Evolutionary conservation across 345 rosid species (phyloP).

Genomic region (Corymbia maculata): DNA sequence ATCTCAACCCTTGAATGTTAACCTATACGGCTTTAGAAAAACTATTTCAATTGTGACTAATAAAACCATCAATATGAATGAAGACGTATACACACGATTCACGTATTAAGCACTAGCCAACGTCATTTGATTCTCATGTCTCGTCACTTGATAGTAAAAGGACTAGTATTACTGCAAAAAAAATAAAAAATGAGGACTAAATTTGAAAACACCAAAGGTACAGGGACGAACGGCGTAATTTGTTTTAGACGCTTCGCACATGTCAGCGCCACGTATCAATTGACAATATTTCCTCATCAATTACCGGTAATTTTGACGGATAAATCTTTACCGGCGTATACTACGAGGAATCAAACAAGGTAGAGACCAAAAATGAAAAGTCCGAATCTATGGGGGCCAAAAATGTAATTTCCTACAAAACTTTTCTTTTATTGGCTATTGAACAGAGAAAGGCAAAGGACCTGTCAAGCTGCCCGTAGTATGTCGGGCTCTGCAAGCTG

Average conservation of each 20-base stretch:
- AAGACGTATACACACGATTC: background rate
- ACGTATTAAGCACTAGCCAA: background rate
- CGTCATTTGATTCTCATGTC: background rate
- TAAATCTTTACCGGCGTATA: background rate
- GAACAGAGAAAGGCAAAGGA: background rate
- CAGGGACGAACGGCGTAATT: background rate
- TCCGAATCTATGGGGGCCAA: background rate
- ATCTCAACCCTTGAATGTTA: background rate
- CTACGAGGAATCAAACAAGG: background rate
- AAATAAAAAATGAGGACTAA: background rate
- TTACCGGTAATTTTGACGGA: background rate
- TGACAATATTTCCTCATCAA: background rate
- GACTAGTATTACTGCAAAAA: no score
- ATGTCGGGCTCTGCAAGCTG: conserved; percentile 7
- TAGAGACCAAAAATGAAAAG: background rate
- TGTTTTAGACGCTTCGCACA: background rate
- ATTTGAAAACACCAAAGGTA: background rate
- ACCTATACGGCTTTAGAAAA: background rate
- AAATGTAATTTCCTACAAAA: background rate
- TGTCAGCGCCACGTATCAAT: background rate
- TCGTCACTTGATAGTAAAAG: no score
- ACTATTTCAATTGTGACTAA: background rate
- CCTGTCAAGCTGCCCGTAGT: conserved; percentile 8
- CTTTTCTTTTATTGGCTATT: background rate
- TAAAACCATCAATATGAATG: background rate